Percentiles rank a stretch among this genome's conserved stretches.
Evolutionary conservation across 1,284 basidiomycete genomes (phyloP).

Genomic region (Tetrapyrgos nigripes): DNA sequence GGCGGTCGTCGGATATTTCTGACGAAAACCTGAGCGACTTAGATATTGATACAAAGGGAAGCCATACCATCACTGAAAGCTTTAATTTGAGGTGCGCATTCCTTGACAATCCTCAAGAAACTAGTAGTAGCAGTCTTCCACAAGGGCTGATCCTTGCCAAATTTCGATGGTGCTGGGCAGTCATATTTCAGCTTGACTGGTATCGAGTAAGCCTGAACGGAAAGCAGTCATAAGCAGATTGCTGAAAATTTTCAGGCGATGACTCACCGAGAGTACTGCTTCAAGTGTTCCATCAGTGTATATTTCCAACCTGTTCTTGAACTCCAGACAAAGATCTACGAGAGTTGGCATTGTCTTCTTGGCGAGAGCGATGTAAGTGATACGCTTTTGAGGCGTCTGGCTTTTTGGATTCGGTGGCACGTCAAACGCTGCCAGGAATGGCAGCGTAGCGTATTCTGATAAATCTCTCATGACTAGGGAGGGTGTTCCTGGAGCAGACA

Average conservation of each 20-base stretch:
- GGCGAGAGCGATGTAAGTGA: conserved; percentile 88
- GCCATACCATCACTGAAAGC: conserved; percentile 49
- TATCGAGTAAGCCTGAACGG: conserved; percentile 78
- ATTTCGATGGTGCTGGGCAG: conserved; percentile 87
- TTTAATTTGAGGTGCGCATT: conserved; percentile 57
- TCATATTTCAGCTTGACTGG: conserved; percentile 96
- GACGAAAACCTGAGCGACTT: conserved; percentile 6
- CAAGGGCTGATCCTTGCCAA: conserved; percentile 83
- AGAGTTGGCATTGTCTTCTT: conserved; percentile 89
- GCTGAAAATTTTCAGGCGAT: not conserved
- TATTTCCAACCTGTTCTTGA: conserved; percentile 65
- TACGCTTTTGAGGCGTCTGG: conserved; percentile 57
- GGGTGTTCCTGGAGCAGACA: conserved; percentile 63
- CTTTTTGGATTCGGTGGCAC: conserved; percentile 39
- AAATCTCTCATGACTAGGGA: conserved; percentile 84
- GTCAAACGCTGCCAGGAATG: conserved; percentile 84
- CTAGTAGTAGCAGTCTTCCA: conserved; percentile 90
- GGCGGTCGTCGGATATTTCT: conserved; percentile 65
- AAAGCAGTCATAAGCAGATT: conserved; percentile 6
- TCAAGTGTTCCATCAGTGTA: conserved; percentile 88
- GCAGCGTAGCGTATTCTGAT: conserved; percentile 84
- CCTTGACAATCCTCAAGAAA: conserved; percentile 74
- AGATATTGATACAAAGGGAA: conserved; percentile 21
- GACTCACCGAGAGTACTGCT: conserved; percentile 76
- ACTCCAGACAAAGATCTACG: conserved; percentile 72